Evolutionary conservation across 139 green algal species (phyloP).

Genomic region (Coelastrella sp.): DNA sequence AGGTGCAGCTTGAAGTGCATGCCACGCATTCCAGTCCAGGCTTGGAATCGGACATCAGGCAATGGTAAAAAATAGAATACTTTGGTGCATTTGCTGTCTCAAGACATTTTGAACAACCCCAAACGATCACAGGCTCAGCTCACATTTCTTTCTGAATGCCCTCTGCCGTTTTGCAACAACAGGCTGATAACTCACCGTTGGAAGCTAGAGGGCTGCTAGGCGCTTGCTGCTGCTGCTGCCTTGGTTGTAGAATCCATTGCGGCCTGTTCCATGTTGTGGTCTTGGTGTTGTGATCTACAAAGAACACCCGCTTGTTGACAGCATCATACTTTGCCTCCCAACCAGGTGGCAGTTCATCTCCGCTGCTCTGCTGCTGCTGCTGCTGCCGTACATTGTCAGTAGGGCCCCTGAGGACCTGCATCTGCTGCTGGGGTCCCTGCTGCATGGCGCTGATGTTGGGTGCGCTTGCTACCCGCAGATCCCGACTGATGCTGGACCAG

Average conservation of each 20-base stretch:
- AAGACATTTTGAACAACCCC: too few relatives aligned
- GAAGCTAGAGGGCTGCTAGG: background rate
- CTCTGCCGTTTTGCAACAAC: too few relatives aligned
- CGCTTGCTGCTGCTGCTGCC: background rate
- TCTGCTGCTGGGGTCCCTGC: background rate
- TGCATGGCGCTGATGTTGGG: background rate
- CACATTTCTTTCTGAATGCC: too few relatives aligned
- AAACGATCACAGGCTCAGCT: too few relatives aligned
- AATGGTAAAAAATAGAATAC: too few relatives aligned
- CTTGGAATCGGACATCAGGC: too few relatives aligned
- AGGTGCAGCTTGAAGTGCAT: background rate
- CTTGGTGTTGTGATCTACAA: conserved; percentile 95
- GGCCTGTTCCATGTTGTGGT: conserved; percentile 87
- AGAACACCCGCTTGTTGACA: conserved; percentile 85
- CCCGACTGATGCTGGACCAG: background rate
- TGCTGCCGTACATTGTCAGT: background rate
- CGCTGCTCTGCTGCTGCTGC: conserved; percentile 29
- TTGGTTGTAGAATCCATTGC: background rate
- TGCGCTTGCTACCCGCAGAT: background rate
- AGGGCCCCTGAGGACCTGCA: background rate
- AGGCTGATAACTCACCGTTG: background rate
- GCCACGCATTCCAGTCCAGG: too few relatives aligned
- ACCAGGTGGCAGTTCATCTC: conserved; percentile 59
- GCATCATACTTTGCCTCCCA: conserved; percentile 93
- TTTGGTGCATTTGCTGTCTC: too few relatives aligned